Base-by-base conservation (phyloP, 306 rosid genomes). In the Vicia villosa region DNA sequence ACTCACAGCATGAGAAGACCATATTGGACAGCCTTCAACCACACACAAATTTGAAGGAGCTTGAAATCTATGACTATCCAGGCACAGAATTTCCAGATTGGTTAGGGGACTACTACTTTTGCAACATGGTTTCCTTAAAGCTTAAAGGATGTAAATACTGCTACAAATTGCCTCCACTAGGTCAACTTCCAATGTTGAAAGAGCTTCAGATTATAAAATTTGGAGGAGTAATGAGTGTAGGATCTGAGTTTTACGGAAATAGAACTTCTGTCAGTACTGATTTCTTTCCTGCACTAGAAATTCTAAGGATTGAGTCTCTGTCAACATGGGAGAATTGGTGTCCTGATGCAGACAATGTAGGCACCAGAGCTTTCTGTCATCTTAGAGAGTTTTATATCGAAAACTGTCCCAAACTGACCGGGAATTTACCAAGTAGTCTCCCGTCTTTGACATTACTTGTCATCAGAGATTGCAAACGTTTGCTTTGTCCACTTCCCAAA, bases 81-180 rank as follows among this genome's bases (percentile, higher is more conserved):
- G 83, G 86, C 51, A 82, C 79, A 43, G 69, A 67, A 61, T 78
- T 82, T 66, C 79, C 83, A 4, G 15, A 74, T 10, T 78, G 86
- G 86, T 45, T 82, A 37, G 83, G 83, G 4, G 76, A 70, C 56
- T 24, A 7, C 40, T 74, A 74, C 22, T 78, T 74, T 62, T 69
- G 51, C 40, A 78, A 70, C 60, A 0, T 78, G 66, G 76, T 61
- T 4, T 70, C 50, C 7, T 37, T 78, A 16, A 8, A 42, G 52
- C 83, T 78, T 6, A 20, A 54, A 3, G 63, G 80, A 9, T 66
- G 83, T 45, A 74, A 43, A 43, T 65, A 78, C 45, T 82, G 86
- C 78, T 82, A 22, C 2, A 42, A 36, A 10, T 60, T 82, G 54
- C 86, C 86, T 32, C 75, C 78, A 52, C 78, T 78, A 52, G 83